Evolutionary conservation across 352 stramenopile genomes (phyloP), one percentile per base, ranked within the genome.

Genomic region (Phytophthora crassamura): DNA sequence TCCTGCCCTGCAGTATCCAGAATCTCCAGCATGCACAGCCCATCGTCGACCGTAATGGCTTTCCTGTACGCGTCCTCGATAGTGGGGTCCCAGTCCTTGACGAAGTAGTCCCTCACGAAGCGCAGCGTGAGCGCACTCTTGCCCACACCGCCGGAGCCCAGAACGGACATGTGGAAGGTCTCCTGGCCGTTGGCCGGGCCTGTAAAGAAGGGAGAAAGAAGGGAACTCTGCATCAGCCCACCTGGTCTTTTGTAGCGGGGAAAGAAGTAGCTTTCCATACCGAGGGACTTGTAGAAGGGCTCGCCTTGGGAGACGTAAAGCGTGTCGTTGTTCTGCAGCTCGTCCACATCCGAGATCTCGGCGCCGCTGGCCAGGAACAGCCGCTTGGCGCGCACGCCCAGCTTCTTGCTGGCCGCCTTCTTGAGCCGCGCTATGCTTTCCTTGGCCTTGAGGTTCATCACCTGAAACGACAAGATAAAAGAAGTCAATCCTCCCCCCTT

Each of bases 21-120:
- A 64, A 97, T 95, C 70, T 97, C 88, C 7, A 97, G 82, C 84
- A 94, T 95, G 45, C 84, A 94, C 10, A 93, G 69, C 48, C 85
- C 79, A 15, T 95, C 86, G 63, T 95, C 86, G 34, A 97, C 89
- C 14, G 77, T 88, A 43, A 97, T 80, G 30, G 86, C 86, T 78
- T 96, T 96, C 47, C 88, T 78, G 69, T 97, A 97, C 12, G 90
- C 90, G 67, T 97, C 90, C 60, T 97, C 90, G 55, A 97, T 95
- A 2, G 90, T 97, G 40, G 90, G 90, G 62, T 97, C 90, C 86
- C 90, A 97, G 68, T 97, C 89, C 43, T 93, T 89, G 30, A 97
- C 88, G 67, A 96, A 97, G 59, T 94, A 93, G 55, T 96, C 90
- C 67, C 88, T 77, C 52, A 97, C 88, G 56, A 97, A 97, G 38